Evolutionary conservation across 148 eudicot species (phyloP), one percentile per base, ranked within the genome.

Genomic region (Vaccinium macrocarpon): DNA sequence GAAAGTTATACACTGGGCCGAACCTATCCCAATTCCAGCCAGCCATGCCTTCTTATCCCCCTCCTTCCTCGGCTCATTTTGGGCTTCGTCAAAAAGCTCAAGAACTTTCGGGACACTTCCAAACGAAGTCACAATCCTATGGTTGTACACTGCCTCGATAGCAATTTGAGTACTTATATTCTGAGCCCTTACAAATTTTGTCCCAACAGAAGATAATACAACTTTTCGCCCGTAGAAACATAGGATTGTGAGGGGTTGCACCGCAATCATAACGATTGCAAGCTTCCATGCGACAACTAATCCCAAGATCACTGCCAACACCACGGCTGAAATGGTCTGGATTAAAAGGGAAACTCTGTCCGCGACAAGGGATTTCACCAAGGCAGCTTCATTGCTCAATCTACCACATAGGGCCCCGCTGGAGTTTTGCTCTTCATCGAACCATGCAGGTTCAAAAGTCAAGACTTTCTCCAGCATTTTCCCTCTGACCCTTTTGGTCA

Each of bases 121-220:
- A 81, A 91, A 96, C 2, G 99, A 92, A 5, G 96, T 92, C 74
- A 96, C 97, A n/a, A 95, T 93, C 84, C 93, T 91, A 21, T 96
- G 99, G 59, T 96, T 96, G 53, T 91, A 92, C n/a, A 96, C 98
- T 0, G 99, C 97, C 90, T 96, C 99, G 1, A 91, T 91, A 0
- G 98, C 99, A 12, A 96, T 88, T 78, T 96, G 99, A 57, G 97
- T 93, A 86, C 99, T 95, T 32, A 83, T 86, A 82, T 88, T 88
- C 46, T 95, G 99, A 25, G 95, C 92, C 92, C 90, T 92, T 13
- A 91, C 88, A 25, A 92, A 89, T 21, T 92, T 92, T 11, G 81
- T 74, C 1, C 94, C 86, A 75, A 96, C 91, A 53, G 91, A 79
- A 0, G 98, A 92, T 15, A 96, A 88, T 0, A 96, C 66, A 3